Percentiles rank a stretch among this genome's conserved stretches.
phyloP scores from a whole-genome alignment of 202 grass and related monocot species.

The Brachypodium distachyon region DNA sequence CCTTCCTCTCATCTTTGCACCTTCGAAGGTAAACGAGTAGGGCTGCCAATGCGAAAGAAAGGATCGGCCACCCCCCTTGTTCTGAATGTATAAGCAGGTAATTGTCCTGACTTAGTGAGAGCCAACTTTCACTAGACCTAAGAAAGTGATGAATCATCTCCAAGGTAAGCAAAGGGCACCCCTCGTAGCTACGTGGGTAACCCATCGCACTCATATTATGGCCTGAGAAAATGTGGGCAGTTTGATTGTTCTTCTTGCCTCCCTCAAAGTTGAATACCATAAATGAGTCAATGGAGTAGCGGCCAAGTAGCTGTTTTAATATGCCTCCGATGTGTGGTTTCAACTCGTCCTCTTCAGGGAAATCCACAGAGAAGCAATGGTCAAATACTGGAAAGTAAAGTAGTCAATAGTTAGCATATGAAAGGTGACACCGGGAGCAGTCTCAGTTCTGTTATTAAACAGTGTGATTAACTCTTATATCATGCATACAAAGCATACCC shows the following conservation, averaged over 20 bases:
- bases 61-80: conserved; percentile 37
- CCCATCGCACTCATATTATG: conserved; percentile 41
- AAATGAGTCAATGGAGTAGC: conserved; percentile 43
- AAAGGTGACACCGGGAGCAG: neutral
- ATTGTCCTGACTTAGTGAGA: conserved; percentile 41
- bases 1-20: conserved; percentile 27
- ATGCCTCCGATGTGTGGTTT: conserved; percentile 37
- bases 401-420: conserved; percentile 1
- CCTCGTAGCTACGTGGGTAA: conserved; percentile 51
- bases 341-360: conserved; percentile 46
- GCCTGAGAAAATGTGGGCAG: conserved; percentile 36
- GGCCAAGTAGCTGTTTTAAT: conserved; percentile 36
- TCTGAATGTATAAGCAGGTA: conserved; percentile 47
- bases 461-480: neutral
- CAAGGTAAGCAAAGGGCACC: conserved; percentile 49
- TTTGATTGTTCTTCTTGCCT: conserved; percentile 40
- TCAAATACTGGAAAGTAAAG: conserved; percentile 42
- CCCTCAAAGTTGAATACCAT: conserved; percentile 61
- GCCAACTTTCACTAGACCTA: conserved; percentile 62
- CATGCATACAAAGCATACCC: neutral
- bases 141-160: conserved; percentile 61
- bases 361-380: conserved; percentile 44
- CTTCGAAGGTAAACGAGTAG: conserved; percentile 36
- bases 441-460: neutral
- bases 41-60: conserved; percentile 48